Evolutionary conservation across 1,139 yeast genomes (phyloP).

Genomic region (Suhomyces wounanorum): DNA sequence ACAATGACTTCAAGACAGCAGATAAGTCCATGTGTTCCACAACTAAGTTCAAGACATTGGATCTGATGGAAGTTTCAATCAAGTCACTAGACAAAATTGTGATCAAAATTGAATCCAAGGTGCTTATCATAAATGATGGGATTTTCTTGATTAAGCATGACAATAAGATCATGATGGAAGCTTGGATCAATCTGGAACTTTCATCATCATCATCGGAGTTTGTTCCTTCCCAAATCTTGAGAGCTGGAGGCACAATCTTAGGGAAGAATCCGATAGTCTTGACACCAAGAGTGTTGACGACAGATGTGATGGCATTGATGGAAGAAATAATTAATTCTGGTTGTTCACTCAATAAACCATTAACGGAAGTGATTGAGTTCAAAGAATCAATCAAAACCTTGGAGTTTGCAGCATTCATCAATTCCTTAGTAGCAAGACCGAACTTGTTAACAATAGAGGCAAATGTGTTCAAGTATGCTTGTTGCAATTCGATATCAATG

Average conservation of each 20-base stretch:
- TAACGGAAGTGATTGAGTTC: conserved; percentile 51
- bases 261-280: conserved; percentile 85
- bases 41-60: conserved; percentile 63
- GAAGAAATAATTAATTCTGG: conserved; percentile 76
- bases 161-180: conserved; percentile 69
- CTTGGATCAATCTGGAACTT: conserved; percentile 48
- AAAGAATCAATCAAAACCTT: conserved; percentile 52
- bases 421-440: conserved; percentile 42
- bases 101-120: conserved; percentile 60
- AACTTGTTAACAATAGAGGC: conserved; percentile 65
- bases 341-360: conserved; percentile 53
- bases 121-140: conserved; percentile 81
- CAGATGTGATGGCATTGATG: conserved; percentile 67
- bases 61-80: conserved; percentile 61
- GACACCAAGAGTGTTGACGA: conserved; percentile 77
- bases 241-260: conserved; percentile 74
- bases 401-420: conserved; percentile 40
- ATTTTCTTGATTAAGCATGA: conserved; percentile 79
- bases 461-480: conserved; percentile 69
- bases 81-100: conserved; percentile 58
- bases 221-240: conserved; percentile 53
- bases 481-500: conserved; percentile 53
- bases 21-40: conserved; percentile 70
- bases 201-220: conserved; percentile 25
- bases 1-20: conserved; percentile 61